Conservation (phyloP, 129 eudicot genomes). For the Pseudognaphalium luteoalbum region DNA sequence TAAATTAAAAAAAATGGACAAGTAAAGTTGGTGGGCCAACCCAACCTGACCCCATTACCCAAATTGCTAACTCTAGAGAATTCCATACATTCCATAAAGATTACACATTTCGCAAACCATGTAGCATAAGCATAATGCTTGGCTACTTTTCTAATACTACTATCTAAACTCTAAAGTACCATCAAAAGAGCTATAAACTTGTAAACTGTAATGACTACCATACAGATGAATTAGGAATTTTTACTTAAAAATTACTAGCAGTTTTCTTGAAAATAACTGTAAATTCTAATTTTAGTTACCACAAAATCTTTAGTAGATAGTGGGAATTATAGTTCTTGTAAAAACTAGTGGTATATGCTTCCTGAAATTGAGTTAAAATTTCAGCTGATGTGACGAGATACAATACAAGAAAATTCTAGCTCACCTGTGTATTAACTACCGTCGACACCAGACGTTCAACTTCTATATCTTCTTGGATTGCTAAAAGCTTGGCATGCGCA, state of each 20-base stretch:
- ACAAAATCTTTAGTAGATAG: background rate
- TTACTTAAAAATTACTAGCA: background rate
- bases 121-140: background rate
- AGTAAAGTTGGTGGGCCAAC: background rate
- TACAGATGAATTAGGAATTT: background rate
- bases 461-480: slow-evolving; percentile 84
- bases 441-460: slow-evolving; percentile 67
- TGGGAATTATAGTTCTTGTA: background rate
- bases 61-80: slow-evolving; percentile 1
- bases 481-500: slow-evolving; percentile 84
- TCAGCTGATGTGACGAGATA: background rate
- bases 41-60: background rate
- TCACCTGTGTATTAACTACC: slow-evolving; percentile 75
- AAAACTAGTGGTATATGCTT: background rate
- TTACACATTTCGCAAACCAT: background rate
- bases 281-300: background rate
- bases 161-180: background rate
- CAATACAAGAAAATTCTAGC: background rate
- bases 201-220: background rate
- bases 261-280: background rate
- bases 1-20: background rate
- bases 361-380: background rate
- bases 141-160: background rate
- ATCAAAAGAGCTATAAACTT: too few species aligned
- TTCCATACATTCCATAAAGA: background rate